Evolutionary conservation across 768 basidiomycete genomes (phyloP).

Genomic region (Cubamyces lactineus): DNA sequence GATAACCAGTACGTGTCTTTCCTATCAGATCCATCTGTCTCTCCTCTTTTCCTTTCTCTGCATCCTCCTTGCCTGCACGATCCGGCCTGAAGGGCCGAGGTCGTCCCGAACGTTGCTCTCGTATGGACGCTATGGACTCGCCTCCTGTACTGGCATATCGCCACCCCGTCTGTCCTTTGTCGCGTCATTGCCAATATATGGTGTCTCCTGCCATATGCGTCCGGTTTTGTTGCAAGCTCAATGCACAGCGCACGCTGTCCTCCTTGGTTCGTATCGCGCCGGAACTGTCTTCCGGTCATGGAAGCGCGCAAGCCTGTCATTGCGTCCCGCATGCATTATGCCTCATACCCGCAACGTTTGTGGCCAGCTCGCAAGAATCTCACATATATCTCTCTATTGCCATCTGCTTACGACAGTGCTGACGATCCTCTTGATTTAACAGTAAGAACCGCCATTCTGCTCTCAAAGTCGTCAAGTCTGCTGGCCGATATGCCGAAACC

Average conservation of each 20-base stretch:
- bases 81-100: slow-evolving; percentile 8
- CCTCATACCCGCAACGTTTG: too few species aligned
- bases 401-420: slow-evolving; percentile 13
- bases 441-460: slow-evolving; percentile 82
- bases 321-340: too few species aligned
- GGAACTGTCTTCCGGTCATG: neutral
- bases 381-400: too few species aligned
- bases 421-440: slow-evolving; percentile 7
- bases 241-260: too few species aligned
- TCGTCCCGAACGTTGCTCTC: neutral
- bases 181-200: slow-evolving; percentile 3
- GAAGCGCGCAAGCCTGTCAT: neutral
- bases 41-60: neutral
- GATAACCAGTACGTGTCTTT: slow-evolving; percentile 63
- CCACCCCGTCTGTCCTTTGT: slow-evolving; percentile 6
- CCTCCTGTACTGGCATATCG: slow-evolving; percentile 10
- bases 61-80: neutral
- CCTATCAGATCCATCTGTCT: neutral
- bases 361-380: too few species aligned
- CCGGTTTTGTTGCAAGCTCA: neutral
- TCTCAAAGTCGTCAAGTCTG: slow-evolving; percentile 94
- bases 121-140: slow-evolving; percentile 1
- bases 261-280: slow-evolving; percentile 2
- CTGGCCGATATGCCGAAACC: slow-evolving; percentile 93
- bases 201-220: neutral